These are phyloP conservation scores for Calycina marina DNA, from an alignment of 2,329 filamentous ascomycete species.

Conservation along the genomic window DNA sequence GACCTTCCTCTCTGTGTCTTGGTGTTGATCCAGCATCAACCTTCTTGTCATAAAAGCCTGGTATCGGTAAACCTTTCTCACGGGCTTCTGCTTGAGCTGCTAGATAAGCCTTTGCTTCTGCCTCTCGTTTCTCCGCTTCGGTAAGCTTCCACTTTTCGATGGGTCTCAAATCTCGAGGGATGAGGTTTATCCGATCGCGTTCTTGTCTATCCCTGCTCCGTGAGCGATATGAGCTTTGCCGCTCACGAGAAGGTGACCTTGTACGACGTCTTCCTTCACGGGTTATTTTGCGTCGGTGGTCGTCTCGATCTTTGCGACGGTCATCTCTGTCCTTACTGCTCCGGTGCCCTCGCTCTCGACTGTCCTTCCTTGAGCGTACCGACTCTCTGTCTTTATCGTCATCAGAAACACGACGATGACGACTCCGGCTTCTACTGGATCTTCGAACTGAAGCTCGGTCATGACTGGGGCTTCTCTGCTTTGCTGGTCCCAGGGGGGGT, in stretches of 20 bases:
- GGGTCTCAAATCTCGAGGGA: not conserved
- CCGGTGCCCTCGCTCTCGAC: conserved; percentile 12
- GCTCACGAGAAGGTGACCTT: conserved; percentile 14
- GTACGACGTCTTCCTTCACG: conserved; percentile 15
- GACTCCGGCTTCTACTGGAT: conserved; percentile 14
- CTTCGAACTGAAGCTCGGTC: conserved; percentile 15
- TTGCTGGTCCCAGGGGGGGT: conserved; percentile 4
- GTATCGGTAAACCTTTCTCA: conserved; percentile 41
- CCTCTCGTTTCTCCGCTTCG: conserved; percentile 46
- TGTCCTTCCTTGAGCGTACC: conserved; percentile 12
- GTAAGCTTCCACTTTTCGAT: conserved; percentile 35
- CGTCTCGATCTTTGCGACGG: conserved; percentile 14
- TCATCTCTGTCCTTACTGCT: conserved; percentile 16
- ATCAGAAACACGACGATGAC: conserved; percentile 8
- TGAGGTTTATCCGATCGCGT: conserved; percentile 1
- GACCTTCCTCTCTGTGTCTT: conserved; percentile 9
- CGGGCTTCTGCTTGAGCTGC: conserved; percentile 46
- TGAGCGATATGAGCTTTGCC: conserved; percentile 14
- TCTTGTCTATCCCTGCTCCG: conserved; percentile 11
- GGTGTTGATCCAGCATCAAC: conserved; percentile 8
- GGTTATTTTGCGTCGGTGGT: conserved; percentile 16
- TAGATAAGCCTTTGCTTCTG: conserved; percentile 49
- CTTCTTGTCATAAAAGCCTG: conserved; percentile 24
- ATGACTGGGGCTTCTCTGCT: conserved; percentile 12
- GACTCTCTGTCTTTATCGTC: conserved; percentile 15